phyloP scores from a whole-genome alignment of 768 basidiomycete genomes.

The Trametes punicea region DNA sequence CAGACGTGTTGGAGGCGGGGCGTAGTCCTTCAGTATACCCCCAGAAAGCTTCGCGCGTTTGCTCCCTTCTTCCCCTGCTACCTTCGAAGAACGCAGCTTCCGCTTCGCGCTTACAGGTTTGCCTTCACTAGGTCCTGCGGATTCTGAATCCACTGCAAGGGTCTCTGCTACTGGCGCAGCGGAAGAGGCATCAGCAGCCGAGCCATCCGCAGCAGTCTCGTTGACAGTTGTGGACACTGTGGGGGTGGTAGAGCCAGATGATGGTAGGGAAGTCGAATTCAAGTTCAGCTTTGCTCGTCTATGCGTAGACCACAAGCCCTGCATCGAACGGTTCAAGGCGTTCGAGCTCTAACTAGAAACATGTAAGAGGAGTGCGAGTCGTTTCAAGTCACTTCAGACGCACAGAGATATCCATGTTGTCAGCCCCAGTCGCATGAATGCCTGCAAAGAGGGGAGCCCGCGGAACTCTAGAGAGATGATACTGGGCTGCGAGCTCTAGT shows the following conservation, averaged over 20 bases:
- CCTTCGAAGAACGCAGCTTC: slow-evolving; percentile 54
- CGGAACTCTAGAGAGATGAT: no score
- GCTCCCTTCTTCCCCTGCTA: slow-evolving; percentile 45
- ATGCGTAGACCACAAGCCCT: slow-evolving; percentile 72
- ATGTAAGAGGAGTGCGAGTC: slow-evolving; percentile 18
- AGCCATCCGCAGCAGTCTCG: slow-evolving; percentile 21
- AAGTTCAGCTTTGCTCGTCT: slow-evolving; percentile 65
- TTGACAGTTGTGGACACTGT: slow-evolving; percentile 9
- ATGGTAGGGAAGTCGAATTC: slow-evolving; percentile 37
- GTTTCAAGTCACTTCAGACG: neutral
- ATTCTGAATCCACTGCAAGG: neutral
- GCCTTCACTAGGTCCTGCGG: slow-evolving; percentile 19
- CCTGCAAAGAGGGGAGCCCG: neutral
- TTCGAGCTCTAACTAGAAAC: slow-evolving; percentile 65
- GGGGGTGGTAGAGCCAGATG: slow-evolving; percentile 26
- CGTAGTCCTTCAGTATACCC: slow-evolving; percentile 55
- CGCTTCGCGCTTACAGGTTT: slow-evolving; percentile 47
- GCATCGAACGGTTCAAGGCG: slow-evolving; percentile 74
- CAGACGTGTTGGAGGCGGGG: slow-evolving; percentile 72
- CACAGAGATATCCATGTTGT: slow-evolving; percentile 22
- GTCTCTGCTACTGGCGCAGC: neutral
- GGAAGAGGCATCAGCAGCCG: neutral
- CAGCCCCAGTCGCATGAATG: neutral
- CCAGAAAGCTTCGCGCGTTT: slow-evolving; percentile 54
- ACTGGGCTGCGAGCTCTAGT: no score